Conservation (phyloP, 2,329 filamentous ascomycete species). For the Aspergillus viridinutans region DNA sequence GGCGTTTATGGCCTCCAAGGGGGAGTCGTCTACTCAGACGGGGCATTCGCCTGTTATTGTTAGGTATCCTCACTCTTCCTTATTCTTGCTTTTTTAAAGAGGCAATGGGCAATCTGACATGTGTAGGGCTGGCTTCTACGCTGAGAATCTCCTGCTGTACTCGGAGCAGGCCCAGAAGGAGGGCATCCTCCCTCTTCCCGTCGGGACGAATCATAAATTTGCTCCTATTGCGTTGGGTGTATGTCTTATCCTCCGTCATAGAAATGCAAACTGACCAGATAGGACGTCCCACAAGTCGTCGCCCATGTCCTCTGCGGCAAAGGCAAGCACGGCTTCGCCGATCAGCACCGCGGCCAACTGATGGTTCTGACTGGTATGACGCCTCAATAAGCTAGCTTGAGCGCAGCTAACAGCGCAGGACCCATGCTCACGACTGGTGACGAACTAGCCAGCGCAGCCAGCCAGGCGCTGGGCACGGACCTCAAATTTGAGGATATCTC, state of each 20-base stretch:
- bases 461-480: conserved; percentile 39
- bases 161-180: conserved; percentile 44
- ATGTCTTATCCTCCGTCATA: conserved; percentile 8
- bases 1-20: conserved; percentile 43
- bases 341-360: conserved; percentile 50
- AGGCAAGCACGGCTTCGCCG: conserved; percentile 48
- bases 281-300: conserved; percentile 48
- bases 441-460: conserved; percentile 46
- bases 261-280: neutral
- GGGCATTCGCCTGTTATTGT: conserved; percentile 47
- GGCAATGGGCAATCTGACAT: neutral
- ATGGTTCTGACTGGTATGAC: conserved; percentile 46
- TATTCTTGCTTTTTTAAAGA: neutral
- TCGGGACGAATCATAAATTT: conserved; percentile 48
- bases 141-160: conserved; percentile 50
- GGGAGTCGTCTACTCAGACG: conserved; percentile 34
- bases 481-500: conserved; percentile 47
- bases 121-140: conserved; percentile 47
- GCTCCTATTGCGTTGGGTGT: conserved; percentile 48
- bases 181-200: conserved; percentile 44
- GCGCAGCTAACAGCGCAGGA: conserved; percentile 32
- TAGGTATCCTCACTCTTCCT: conserved; percentile 20
- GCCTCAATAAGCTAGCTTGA: no score
- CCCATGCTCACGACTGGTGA: conserved; percentile 46
- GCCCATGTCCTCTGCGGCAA: conserved; percentile 48